Evolutionary conservation across 371 early-diverging fungal species (phyloP), one percentile per base, ranked within the genome.

Genomic region (Haplosporangium sp.): DNA sequence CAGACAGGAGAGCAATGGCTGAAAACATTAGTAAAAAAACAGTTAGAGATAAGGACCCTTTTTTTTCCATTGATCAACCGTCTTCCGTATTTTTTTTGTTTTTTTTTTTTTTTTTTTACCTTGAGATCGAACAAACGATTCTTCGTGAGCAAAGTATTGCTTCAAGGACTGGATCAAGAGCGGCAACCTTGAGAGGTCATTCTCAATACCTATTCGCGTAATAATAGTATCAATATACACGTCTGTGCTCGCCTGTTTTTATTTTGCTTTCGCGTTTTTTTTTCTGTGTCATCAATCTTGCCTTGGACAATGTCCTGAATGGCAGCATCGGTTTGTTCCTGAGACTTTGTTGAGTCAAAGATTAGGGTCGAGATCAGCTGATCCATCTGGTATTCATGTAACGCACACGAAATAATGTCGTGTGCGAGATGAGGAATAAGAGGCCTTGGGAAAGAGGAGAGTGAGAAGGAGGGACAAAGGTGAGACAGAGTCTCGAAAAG

Each of bases 271-370:
- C 5, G n/a, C 18, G 50, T 10, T 50, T 18, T 18, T 50, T 14
- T 18, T 13, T 50, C 8, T 20, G 2, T 6, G 0, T 20, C 50
- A 50, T 50, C 20, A 16, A 50, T 20, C 10, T 13, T 50, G 20
- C 50, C 50, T 5, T 50, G 50, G 5, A 21, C 50, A 50, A 50
- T 50, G 20, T 50, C 50, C 20, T 50, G 50, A 50, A 50, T 50
- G 50, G 18, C 20, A 18, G 18, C 20, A 21, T 50, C 50, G 20
- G 9, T 20, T 5, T 50, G 50, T 50, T 50, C 50, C 50, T 50
- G 50, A 18, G 50, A 50, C 50, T 16, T 5, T 16, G 20, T 50
- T 9, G 50, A 18, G 20, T 18, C 50, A n/a, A 50, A 5, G 4
- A 50, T 7, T 5, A 50, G 50, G 9, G 50, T 50, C 20, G 50